These are phyloP conservation scores for Mycena amicta DNA, from an alignment of 768 basidiomycete species.

Conservation along the genomic window DNA sequence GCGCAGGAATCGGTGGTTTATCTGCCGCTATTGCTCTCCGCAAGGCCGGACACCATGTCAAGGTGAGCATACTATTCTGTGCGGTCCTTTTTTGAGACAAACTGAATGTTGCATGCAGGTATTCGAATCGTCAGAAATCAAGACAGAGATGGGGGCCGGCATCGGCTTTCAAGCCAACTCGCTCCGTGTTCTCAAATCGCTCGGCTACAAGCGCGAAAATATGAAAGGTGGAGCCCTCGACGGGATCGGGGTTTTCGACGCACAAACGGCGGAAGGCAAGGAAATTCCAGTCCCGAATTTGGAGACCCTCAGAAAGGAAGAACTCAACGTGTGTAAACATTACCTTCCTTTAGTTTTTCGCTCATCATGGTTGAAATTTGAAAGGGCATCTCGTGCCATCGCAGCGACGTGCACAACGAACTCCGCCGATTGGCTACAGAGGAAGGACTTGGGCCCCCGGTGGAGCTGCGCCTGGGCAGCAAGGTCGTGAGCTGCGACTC, in stretches of 20 bases:
- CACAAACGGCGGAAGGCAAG: background rate
- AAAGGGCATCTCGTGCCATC: conserved; percentile 3
- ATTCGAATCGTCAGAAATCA: conserved; percentile 5
- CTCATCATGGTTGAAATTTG: background rate
- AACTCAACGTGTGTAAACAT: background rate
- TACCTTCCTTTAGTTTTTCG: too few relatives aligned
- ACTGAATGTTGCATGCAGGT: too few relatives aligned
- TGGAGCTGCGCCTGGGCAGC: conserved; percentile 1
- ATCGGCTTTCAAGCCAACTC: conserved; percentile 9
- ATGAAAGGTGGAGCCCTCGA: conserved; percentile 5
- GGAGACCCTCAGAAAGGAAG: background rate
- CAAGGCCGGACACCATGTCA: conserved; percentile 5
- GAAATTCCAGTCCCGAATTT: background rate
- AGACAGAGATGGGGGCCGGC: conserved; percentile 16
- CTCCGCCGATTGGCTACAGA: conserved; percentile 10
- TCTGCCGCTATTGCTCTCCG: conserved; percentile 7
- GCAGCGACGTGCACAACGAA: conserved; percentile 12
- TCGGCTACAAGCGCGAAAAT: conserved; percentile 4
- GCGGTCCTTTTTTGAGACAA: background rate
- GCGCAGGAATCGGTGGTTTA: conserved; percentile 13
- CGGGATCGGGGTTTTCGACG: background rate
- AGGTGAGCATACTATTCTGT: conserved; percentile 3
- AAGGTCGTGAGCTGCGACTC: conserved; percentile 19
- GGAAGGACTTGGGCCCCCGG: conserved; percentile 6
- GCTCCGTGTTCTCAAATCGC: background rate